Evolutionary conservation across 139 green algal species (phyloP), one percentile per base, ranked within the genome.

Genomic region (Picochlorum sp.): DNA sequence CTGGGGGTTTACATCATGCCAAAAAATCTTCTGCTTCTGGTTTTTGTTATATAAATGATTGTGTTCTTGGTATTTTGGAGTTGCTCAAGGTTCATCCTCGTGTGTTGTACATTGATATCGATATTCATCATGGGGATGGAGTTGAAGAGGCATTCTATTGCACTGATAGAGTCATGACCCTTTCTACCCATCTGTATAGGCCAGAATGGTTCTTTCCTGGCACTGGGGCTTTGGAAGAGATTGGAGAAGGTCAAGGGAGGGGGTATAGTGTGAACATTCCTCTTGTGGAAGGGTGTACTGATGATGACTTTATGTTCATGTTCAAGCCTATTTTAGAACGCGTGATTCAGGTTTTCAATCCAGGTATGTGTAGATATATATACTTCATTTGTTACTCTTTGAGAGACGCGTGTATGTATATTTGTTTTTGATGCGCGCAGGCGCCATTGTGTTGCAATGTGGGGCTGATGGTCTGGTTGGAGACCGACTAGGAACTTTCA

Each of bases 1-100:
- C 85, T 4, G 94, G 94, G 1, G 94, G 94, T 4, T 78, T 99
- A 67, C 94, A 99, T 73, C 94, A 99, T 52, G 94, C 89, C 41
- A 98, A 98, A 72, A 98, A 97, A 78, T 71, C 60, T 3, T 83
- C 97, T 73, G 90, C 85, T 24, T 68, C 50, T 16, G 68, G 93
- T 14, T 98, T 98, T 60, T 98, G 93, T 71, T 98, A 97, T 60
- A 73, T 97, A 2, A 98, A 98, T 71, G 93, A 98, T 74, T 79
- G 97, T 31, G 93, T 99, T 62, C 77, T 99, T 37, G 93, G 79
- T 57, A 97, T 97, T 30, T 73, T 99, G 57, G 94, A 98, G 77
- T 82, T 99, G 62, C 86, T 99, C 16, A 97, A 97, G 72, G 78
- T 90, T 60, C 86, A 98, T 71, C 68, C 83, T 1, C 79, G 93